phyloP scores from a whole-genome alignment of 768 basidiomycete genomes.

The Cystofilobasidium ferigula region DNA sequence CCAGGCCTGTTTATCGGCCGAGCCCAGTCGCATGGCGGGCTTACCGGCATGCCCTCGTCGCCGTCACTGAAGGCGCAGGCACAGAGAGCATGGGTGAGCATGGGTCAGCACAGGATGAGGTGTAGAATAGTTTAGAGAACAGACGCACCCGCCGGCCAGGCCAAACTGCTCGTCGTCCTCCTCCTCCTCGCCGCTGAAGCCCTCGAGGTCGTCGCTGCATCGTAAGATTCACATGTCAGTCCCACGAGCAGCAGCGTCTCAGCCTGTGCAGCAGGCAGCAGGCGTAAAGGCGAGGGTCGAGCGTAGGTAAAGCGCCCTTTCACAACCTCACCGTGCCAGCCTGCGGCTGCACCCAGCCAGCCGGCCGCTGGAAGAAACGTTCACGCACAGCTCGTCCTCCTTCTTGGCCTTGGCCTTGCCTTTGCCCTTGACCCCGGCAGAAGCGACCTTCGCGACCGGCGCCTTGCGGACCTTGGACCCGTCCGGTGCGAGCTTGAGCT shows the following conservation, averaged over 20 bases:
- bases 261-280: no score
- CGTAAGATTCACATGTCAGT: no score
- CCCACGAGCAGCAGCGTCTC: no score
- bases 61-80: slow-evolving; percentile 10
- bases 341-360: no score
- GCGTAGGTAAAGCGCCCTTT: no score
- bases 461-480: slow-evolving; percentile 39
- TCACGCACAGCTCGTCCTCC: slow-evolving; percentile 42
- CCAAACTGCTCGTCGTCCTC: slow-evolving; percentile 27
- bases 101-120: neutral
- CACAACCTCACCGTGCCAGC: no score
- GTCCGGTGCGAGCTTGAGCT: slow-evolving; percentile 32
- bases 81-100: no score
- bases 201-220: slow-evolving; percentile 30
- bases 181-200: slow-evolving; percentile 19
- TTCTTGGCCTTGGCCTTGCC: slow-evolving; percentile 43
- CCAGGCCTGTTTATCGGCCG: no score
- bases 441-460: slow-evolving; percentile 30
- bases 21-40: no score
- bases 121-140: neutral
- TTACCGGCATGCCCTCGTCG: slow-evolving; percentile 25
- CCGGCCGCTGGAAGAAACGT: no score
- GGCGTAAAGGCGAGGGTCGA: no score
- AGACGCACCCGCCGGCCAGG: slow-evolving; percentile 31
- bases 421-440: slow-evolving; percentile 20